phyloP scores from a whole-genome alignment of 1,284 basidiomycete species.

The Leccinum colubrinum region DNA sequence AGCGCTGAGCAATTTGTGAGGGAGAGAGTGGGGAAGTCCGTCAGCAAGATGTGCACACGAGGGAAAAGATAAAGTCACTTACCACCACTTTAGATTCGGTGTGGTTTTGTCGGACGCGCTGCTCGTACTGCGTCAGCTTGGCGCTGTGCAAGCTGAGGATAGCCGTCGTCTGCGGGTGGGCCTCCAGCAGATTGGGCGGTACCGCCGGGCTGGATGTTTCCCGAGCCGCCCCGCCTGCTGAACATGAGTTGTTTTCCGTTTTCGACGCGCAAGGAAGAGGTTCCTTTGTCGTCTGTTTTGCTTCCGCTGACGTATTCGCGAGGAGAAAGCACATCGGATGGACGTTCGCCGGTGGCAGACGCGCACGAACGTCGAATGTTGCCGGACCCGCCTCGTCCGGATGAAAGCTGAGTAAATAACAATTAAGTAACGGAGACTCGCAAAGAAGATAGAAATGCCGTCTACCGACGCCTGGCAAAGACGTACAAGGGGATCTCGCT shows the following conservation, averaged over 20 bases:
- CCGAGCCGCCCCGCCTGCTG: conserved; percentile 74
- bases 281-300: conserved; percentile 28
- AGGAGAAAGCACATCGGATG: conserved; percentile 29
- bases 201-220: conserved; percentile 67
- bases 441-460: neutral
- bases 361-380: conserved; percentile 52
- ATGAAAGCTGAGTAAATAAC: conserved; percentile 42
- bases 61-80: conserved; percentile 14
- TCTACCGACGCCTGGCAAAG: neutral
- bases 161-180: conserved; percentile 34
- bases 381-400: conserved; percentile 65
- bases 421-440: neutral
- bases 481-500: conserved; percentile 38
- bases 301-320: neutral
- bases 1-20: conserved; percentile 38
- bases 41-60: neutral
- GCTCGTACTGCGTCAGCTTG: conserved; percentile 35
- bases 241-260: conserved; percentile 43
- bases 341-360: conserved; percentile 33
- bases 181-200: conserved; percentile 37
- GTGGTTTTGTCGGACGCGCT: conserved; percentile 42
- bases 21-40: neutral
- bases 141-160: conserved; percentile 28
- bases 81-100: conserved; percentile 40
- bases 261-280: conserved; percentile 4